Evolutionary conservation across 164 flowering plant genomes (phyloP), one percentile per base, ranked within the genome.

Genomic region (Echeveria elegans): DNA sequence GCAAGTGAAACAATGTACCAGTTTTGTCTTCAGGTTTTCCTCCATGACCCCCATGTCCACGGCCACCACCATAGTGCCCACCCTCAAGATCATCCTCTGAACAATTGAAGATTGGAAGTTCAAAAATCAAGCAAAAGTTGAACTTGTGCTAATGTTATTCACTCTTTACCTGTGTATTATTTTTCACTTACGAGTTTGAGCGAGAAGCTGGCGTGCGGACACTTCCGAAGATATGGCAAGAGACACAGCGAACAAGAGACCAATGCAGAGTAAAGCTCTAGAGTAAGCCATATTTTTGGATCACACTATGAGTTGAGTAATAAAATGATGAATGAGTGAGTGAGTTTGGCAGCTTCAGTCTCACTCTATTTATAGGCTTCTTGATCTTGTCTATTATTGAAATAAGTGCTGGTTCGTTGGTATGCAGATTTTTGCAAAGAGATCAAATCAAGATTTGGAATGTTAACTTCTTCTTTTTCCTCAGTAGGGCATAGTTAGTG

Each of bases 141-240:
- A 53, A 24, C 5, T 2, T 19, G 8, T 19, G 4, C 26, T 53
- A 31, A 53, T 7, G 2, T 23, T 14, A 16, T 11, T 14, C 12
- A 56, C 16, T 28, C n/a, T n/a, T n/a, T n/a, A n/a, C 4, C 32
- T 24, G 26, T 21, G 30, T 1, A 53, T 1, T 53, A 24, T 9
- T 56, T 11, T 28, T 28, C 32, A 56, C 61, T 56, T 56, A 56
- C 61, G 19, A 19, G 61, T 56, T 56, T 56, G 61, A 56, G 32
- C 61, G 12, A 29, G 2, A 12, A 37, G 64, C 24, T 56, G 37
- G 18, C 65, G 63, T 30, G 72, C 72, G 1, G 72, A 70, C 19
- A 70, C 68, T 26, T 65, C 59, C 1, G 68, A 52, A 18, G 65
- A 65, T n/a, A 70, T 40, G 59, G 66, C 64, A 32, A 70, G 72